phyloP scores from a whole-genome alignment of 164 flowering plant species.

The Platanus orientalis region DNA sequence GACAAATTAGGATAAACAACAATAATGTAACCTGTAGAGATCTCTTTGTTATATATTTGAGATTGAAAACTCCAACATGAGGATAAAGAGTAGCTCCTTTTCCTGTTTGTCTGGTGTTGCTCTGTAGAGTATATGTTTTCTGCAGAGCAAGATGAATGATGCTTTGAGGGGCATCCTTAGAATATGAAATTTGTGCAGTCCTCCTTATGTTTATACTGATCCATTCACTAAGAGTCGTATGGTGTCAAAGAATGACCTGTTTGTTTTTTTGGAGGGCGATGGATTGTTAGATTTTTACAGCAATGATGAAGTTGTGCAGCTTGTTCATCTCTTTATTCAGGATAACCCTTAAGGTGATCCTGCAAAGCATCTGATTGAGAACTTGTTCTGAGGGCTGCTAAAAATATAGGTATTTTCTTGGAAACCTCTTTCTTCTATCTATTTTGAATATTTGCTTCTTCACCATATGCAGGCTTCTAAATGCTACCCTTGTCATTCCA shows the following conservation, averaged over 20 bases:
- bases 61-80: conserved; percentile 9
- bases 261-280: conserved; percentile 28
- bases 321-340: conserved; percentile 19
- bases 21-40: no score
- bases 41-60: neutral
- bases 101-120: conserved; percentile 32
- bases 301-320: conserved; percentile 28
- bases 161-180: conserved; percentile 31
- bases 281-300: conserved; percentile 29
- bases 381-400: conserved; percentile 28
- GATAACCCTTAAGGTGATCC: conserved; percentile 29
- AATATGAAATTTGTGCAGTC: conserved; percentile 27
- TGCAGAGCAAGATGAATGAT: conserved; percentile 27
- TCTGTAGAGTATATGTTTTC: neutral
- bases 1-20: no score
- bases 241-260: conserved; percentile 21
- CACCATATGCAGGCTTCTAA: no score
- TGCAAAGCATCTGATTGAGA: conserved; percentile 26
- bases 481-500: no score
- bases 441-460: neutral
- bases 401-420: conserved; percentile 20
- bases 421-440: neutral
- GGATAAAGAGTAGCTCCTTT: conserved; percentile 21
- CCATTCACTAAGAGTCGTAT: conserved; percentile 19
- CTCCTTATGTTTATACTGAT: conserved; percentile 27